Evolutionary conservation across 768 basidiomycete species (phyloP).

Genomic region (Termitomyces sp.): DNA sequence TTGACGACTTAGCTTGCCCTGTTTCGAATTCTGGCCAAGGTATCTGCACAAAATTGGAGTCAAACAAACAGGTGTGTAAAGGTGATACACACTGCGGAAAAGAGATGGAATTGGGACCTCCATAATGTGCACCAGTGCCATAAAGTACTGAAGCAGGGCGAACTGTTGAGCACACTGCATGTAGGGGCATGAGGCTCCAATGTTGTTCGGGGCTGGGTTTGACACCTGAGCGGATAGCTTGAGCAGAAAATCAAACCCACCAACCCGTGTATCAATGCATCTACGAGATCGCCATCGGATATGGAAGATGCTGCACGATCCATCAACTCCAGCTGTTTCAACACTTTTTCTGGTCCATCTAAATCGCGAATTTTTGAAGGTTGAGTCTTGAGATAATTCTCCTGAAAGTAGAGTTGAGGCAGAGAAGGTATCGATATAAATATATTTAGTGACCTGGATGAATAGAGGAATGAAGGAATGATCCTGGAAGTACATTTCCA

Average conservation of each 20-base stretch:
- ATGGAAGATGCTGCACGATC: constrained; percentile 87
- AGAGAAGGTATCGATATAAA: not conserved
- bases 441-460: constrained; percentile 59
- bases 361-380: constrained; percentile 56
- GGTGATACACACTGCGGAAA: constrained; percentile 74
- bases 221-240: not conserved
- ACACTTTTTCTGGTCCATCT: constrained; percentile 53
- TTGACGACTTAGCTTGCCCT: constrained; percentile 72
- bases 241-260: constrained; percentile 10
- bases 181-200: constrained; percentile 92
- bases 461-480: constrained; percentile 92
- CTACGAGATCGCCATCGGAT: constrained; percentile 92
- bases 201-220: constrained; percentile 79
- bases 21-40: constrained; percentile 97
- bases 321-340: constrained; percentile 80
- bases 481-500: constrained; percentile 96
- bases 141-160: constrained; percentile 82
- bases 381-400: constrained; percentile 89
- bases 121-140: constrained; percentile 63
- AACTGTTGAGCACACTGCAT: constrained; percentile 87
- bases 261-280: constrained; percentile 90
- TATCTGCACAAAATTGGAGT: constrained; percentile 47
- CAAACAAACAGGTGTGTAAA: not conserved
- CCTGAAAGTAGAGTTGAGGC: constrained; percentile 36
- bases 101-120: constrained; percentile 57